These are phyloP conservation scores for Lanzia echinophila DNA, from an alignment of 2,329 filamentous ascomycete species.

Conservation along the genomic window DNA sequence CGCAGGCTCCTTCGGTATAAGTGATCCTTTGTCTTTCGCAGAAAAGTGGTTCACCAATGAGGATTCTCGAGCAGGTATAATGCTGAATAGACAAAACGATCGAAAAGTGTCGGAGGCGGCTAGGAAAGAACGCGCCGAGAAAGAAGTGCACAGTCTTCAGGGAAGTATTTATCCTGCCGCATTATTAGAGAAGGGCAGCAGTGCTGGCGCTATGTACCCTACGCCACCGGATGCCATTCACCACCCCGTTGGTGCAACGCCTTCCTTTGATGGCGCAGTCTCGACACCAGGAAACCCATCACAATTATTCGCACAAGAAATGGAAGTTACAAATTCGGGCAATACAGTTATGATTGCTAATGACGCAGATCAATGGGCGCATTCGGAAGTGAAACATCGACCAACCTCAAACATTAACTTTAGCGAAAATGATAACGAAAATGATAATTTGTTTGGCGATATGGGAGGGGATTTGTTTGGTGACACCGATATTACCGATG, in stretches of 20 bases:
- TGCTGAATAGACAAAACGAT: conserved; percentile 45
- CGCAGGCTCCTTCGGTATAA: conserved; percentile 2
- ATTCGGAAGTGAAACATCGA: conserved; percentile 22
- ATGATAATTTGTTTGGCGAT: conserved; percentile 57
- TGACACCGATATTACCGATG: conserved; percentile 63
- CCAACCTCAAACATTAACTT: conserved; percentile 20
- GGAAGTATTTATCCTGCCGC: conserved; percentile 47
- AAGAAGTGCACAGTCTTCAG: conserved; percentile 37
- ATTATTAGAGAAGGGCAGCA: conserved; percentile 43
- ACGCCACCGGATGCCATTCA: conserved; percentile 64
- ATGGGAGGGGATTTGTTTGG: conserved; percentile 64
- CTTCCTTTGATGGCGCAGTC: conserved; percentile 48
- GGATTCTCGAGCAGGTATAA: conserved; percentile 37
- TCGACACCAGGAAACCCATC: conserved; percentile 47
- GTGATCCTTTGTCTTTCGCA: conserved; percentile 32
- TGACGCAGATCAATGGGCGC: conserved; percentile 25
- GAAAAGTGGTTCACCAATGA: conserved; percentile 32
- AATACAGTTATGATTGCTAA: conserved; percentile 14
- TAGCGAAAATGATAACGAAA: conserved; percentile 24
- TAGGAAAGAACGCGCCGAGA: conserved; percentile 37
- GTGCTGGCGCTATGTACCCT: conserved; percentile 56
- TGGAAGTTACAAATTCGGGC: conserved; percentile 22
- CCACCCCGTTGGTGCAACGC: conserved; percentile 44
- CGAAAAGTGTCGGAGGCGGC: conserved; percentile 34
- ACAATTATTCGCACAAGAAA: conserved; percentile 34